A percentile compares a stretch with the other conserved stretches of the same genome.
Evolutionary conservation across 352 stramenopile genomes (phyloP).

Genomic region (Phytophthora agathidicida): DNA sequence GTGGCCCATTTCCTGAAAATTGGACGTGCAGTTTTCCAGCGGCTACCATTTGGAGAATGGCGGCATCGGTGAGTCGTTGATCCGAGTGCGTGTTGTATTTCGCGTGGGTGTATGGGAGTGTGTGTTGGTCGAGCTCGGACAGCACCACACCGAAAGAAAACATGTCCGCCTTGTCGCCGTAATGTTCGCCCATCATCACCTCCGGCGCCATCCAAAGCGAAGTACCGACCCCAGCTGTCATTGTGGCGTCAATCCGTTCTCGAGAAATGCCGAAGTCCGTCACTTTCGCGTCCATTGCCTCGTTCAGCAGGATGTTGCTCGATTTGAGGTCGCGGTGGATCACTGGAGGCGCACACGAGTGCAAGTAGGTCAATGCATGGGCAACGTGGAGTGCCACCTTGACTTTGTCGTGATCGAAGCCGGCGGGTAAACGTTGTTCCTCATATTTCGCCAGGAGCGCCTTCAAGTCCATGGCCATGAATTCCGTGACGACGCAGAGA

Average conservation of each 20-base stretch:
- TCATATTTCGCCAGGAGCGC: constrained; percentile 31
- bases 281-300: constrained; percentile 25
- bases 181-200: constrained; percentile 32
- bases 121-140: constrained; percentile 34
- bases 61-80: constrained; percentile 22
- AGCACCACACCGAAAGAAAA: constrained; percentile 49
- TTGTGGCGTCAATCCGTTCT: constrained; percentile 25
- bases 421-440: constrained; percentile 10
- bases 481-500: constrained; percentile 43
- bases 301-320: constrained; percentile 28
- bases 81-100: constrained; percentile 5
- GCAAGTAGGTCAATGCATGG: constrained; percentile 38
- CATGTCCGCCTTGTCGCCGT: constrained; percentile 44
- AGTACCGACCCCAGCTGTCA: constrained; percentile 35
- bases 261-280: constrained; percentile 34
- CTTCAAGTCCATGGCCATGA: constrained; percentile 43
- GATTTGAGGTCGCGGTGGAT: constrained; percentile 28
- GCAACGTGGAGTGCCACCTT: constrained; percentile 31
- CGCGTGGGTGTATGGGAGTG: constrained; percentile 19
- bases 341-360: constrained; percentile 25
- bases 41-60: constrained; percentile 47
- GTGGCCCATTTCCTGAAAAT: constrained; percentile 26
- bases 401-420: constrained; percentile 31
- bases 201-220: no score
- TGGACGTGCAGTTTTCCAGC: constrained; percentile 35